phyloP scores from a whole-genome alignment of 2,329 filamentous ascomycete genomes.

The Laburnicola sp. region DNA sequence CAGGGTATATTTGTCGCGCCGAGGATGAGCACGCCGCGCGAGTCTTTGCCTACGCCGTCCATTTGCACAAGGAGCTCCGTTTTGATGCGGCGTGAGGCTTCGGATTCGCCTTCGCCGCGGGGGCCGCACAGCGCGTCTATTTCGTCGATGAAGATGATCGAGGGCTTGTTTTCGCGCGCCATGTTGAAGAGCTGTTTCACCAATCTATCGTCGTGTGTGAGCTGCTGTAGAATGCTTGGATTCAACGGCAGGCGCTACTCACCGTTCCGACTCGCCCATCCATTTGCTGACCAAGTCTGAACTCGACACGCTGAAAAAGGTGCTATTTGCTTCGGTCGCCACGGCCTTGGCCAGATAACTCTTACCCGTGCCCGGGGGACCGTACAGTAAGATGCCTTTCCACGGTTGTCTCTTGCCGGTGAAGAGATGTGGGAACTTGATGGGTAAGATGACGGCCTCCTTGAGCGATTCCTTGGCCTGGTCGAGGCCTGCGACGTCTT shows the following conservation, averaged over 20 bases:
- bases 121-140: conserved; percentile 96
- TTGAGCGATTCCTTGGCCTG: conserved; percentile 95
- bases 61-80: conserved; percentile 98
- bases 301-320: conserved; percentile 97
- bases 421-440: conserved; percentile 97
- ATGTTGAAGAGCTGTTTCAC: conserved; percentile 97
- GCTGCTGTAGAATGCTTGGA: neutral
- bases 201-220: conserved; percentile 59
- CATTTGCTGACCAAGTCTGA: conserved; percentile 98
- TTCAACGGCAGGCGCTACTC: conserved; percentile 28
- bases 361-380: conserved; percentile 95
- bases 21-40: conserved; percentile 87
- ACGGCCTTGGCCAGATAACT: conserved; percentile 97
- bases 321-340: conserved; percentile 97
- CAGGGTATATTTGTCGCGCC: conserved; percentile 98
- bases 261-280: conserved; percentile 99
- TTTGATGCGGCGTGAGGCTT: conserved; percentile 96
- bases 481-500: conserved; percentile 94
- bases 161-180: conserved; percentile 96
- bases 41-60: conserved; percentile 97
- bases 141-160: conserved; percentile 98
- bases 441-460: conserved; percentile 95
- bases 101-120: conserved; percentile 90
- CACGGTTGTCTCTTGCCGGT: conserved; percentile 95
- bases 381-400: conserved; percentile 97